phyloP scores from a whole-genome alignment of 306 rosid genomes.

The Aeschynomene evenia region DNA sequence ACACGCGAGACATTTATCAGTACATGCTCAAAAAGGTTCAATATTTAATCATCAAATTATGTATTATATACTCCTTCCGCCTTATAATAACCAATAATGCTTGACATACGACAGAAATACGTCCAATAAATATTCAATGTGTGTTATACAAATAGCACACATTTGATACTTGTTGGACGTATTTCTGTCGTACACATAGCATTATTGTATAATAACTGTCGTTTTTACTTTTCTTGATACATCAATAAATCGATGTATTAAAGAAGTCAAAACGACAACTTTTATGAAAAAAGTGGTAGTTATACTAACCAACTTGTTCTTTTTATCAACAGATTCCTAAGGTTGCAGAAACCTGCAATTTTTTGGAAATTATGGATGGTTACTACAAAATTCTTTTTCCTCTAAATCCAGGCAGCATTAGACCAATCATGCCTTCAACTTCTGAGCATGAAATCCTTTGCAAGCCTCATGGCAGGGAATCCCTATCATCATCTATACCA shows the following conservation, averaged over 20 bases:
- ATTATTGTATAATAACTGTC: no score
- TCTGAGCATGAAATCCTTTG: slow-evolving; percentile 49
- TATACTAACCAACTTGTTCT: not conserved
- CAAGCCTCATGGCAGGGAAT: slow-evolving; percentile 60
- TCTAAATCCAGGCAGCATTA: slow-evolving; percentile 82
- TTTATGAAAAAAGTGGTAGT: no score
- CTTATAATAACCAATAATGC: no score
- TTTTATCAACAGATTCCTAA: slow-evolving; percentile 59
- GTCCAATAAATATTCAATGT: no score
- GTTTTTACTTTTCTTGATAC: no score
- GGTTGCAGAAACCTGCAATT: slow-evolving; percentile 82
- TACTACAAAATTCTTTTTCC: slow-evolving; percentile 80
- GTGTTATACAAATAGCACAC: no score
- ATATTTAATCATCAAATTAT: not conserved
- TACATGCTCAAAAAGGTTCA: not conserved
- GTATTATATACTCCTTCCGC: no score
- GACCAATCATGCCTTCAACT: slow-evolving; percentile 61
- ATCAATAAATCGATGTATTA: no score
- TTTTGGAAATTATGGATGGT: slow-evolving; percentile 74
- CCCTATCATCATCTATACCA: slow-evolving; percentile 25
- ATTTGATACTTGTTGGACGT: no score
- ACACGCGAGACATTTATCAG: slow-evolving; percentile 77
- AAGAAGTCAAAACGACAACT: no score
- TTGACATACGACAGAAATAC: no score
- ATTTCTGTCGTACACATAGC: no score